phyloP scores from a whole-genome alignment of 192 early-diverging fungal species.

The Backusella parvicylindrica region DNA sequence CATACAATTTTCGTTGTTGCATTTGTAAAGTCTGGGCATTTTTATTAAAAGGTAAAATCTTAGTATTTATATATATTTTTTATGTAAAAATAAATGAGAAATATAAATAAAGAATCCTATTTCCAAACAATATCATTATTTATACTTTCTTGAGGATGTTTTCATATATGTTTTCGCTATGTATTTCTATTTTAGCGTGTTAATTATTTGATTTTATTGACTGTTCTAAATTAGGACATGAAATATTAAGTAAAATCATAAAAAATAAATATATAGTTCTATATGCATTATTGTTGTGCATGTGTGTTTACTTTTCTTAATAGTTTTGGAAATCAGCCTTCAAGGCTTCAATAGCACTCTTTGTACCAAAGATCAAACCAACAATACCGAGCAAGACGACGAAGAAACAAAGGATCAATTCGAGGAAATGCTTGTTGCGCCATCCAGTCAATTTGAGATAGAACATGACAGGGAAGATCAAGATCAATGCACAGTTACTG shows the following conservation, averaged over 20 bases:
- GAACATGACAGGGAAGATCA: conserved; percentile 71
- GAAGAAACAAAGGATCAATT: conserved; percentile 14
- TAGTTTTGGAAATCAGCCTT: conserved; percentile 10
- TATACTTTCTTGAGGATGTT: no score
- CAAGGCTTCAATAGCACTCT: conserved; percentile 12
- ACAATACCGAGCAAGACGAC: conserved; percentile 28
- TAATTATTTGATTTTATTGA: no score
- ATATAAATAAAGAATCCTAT: no score
- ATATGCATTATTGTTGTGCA: neutral
- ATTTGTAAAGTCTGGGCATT: no score
- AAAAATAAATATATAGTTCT: neutral
- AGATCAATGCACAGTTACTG: conserved; percentile 65
- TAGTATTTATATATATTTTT: no score
- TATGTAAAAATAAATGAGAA: neutral
- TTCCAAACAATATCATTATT: no score
- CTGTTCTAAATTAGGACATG: no score
- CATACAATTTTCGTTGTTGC: no score
- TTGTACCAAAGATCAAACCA: conserved; percentile 31
- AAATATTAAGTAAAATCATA: no score
- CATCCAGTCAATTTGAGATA: conserved; percentile 68
- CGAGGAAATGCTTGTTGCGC: conserved; percentile 23
- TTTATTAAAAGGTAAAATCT: no score
- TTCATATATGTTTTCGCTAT: no score
- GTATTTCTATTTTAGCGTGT: no score
- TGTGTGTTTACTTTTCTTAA: neutral